Percentiles rank a stretch among this genome's conserved stretches.
These are phyloP conservation scores for Debaryomyces udenii DNA, from an alignment of 1,139 yeast genomes.

Conservation along the genomic window DNA sequence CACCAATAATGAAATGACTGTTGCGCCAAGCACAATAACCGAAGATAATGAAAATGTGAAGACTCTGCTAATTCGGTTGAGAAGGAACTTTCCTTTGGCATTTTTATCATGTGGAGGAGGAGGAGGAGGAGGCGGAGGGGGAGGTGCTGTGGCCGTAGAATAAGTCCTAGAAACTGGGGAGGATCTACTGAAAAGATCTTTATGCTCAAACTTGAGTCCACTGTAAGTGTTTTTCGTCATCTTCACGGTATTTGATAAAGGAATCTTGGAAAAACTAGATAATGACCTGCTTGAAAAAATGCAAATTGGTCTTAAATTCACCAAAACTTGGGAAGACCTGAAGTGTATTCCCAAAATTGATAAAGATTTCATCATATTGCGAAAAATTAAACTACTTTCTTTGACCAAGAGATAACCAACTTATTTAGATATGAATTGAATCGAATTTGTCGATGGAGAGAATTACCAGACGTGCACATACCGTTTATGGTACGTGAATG, in stretches of 20 bases:
- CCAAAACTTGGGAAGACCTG: constrained; percentile 1
- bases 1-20: constrained; percentile 70
- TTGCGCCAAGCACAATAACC: constrained; percentile 63
- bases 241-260: too few relatives aligned
- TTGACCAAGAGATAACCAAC: background rate
- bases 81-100: constrained; percentile 41
- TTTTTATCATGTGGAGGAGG: constrained; percentile 42
- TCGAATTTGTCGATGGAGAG: constrained; percentile 5
- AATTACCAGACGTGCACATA: background rate
- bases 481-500: background rate
- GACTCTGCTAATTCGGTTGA: constrained; percentile 51
- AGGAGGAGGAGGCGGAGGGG: constrained; percentile 46
- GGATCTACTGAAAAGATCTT: background rate
- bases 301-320: constrained; percentile 3
- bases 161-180: background rate
- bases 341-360: constrained; percentile 2
- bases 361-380: constrained; percentile 3
- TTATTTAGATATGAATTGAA: constrained; percentile 2
- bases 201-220: too few relatives aligned
- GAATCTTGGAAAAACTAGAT: background rate
- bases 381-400: background rate
- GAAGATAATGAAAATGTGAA: constrained; percentile 66
- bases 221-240: too few relatives aligned
- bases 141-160: constrained; percentile 8
- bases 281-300: constrained; percentile 2